Conservation (phyloP, 1,284 basidiomycete genomes). For the Mycosarcoma mackinlayi region DNA sequence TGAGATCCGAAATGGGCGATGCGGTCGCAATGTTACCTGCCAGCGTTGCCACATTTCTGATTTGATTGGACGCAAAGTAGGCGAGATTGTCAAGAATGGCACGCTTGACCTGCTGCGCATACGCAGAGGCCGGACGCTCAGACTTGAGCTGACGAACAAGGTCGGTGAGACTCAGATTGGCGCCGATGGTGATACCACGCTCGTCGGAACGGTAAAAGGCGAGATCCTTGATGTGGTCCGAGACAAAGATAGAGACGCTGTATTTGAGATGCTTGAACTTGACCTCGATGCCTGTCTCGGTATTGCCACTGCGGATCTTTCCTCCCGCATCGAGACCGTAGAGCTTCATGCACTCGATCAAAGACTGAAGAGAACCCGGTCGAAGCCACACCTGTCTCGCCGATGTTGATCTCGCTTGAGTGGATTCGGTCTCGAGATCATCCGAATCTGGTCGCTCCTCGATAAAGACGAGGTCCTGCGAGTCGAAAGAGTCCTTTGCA, state of each 20-base stretch:
- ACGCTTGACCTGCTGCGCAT: conserved; percentile 47
- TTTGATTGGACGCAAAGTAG: conserved; percentile 68
- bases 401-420: conserved; percentile 8
- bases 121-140: conserved; percentile 23
- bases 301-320: conserved; percentile 61
- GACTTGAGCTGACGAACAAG: conserved; percentile 47
- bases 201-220: conserved; percentile 43
- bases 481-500: conserved; percentile 52
- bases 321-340: conserved; percentile 40
- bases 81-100: conserved; percentile 55
- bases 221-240: conserved; percentile 56
- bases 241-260: conserved; percentile 65
- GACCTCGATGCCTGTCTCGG: conserved; percentile 63
- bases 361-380: conserved; percentile 53
- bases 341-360: conserved; percentile 46
- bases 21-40: conserved; percentile 69
- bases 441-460: conserved; percentile 36
- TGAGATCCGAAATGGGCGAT: conserved; percentile 68
- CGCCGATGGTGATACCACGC: conserved; percentile 59
- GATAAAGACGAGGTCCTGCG: conserved; percentile 57
- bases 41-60: conserved; percentile 68
- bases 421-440: conserved; percentile 26
- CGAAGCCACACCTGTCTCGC: conserved; percentile 56
- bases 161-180: conserved; percentile 59
- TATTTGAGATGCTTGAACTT: conserved; percentile 58